Conservation (phyloP, 768 basidiomycete genomes). For the Xerocomellus dryophilus region DNA sequence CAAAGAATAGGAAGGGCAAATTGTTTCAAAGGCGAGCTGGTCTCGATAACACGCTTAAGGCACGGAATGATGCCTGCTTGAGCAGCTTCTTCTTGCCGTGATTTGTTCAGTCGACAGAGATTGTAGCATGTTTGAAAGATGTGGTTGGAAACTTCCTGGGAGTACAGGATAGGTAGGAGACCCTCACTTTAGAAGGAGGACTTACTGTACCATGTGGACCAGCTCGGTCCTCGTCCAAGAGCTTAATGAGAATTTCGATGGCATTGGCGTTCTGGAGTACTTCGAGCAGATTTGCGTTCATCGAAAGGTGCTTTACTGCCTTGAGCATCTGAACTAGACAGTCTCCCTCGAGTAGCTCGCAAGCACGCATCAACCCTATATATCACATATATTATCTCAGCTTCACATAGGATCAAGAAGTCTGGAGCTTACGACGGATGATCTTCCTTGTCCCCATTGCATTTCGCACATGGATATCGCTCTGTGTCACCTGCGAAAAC, state of each 20-base stretch:
- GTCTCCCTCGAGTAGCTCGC: constrained; percentile 83
- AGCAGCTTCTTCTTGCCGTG: constrained; percentile 94
- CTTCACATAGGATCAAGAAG: neutral
- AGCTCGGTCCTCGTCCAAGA: constrained; percentile 76
- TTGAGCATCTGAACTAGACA: constrained; percentile 87
- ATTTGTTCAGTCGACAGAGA: constrained; percentile 91
- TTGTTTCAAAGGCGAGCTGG: constrained; percentile 90
- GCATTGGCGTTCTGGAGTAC: constrained; percentile 95
- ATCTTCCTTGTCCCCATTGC: constrained; percentile 90
- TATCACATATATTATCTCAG: neutral
- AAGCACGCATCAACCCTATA: constrained; percentile 81
- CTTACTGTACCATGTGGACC: constrained; percentile 79
- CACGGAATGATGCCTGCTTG: constrained; percentile 93
- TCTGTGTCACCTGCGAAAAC: constrained; percentile 96
- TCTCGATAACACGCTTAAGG: constrained; percentile 83
- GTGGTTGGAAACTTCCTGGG: constrained; percentile 93
- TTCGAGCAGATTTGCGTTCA: constrained; percentile 86
- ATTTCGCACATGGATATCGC: constrained; percentile 89
- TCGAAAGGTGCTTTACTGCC: constrained; percentile 94
- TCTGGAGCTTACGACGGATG: constrained; percentile 66
- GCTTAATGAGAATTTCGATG: constrained; percentile 83
- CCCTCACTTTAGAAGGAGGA: constrained; percentile 5
- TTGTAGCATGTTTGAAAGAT: constrained; percentile 98
- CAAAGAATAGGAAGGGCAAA: constrained; percentile 96
- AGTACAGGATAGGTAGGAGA: neutral